Percentiles rank a stretch among this genome's conserved stretches.
Conservation (phyloP, 768 basidiomycete genomes). For the Tricholomella constricta region DNA sequence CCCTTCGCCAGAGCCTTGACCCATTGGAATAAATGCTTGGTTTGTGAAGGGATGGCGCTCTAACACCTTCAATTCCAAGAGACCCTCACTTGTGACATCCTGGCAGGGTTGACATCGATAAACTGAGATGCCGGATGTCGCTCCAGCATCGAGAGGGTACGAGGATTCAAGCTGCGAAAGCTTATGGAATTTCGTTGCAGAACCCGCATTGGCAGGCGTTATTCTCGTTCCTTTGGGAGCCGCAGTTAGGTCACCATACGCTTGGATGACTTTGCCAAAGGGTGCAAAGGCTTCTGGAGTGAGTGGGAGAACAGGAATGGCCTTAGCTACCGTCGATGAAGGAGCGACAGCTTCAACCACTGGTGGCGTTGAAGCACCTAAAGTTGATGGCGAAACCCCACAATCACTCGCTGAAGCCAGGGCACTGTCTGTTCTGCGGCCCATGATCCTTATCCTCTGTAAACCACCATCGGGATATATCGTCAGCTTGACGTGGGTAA, state of each 20-base stretch:
- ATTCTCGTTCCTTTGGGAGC: slow-evolving; percentile 71
- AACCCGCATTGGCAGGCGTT: slow-evolving; percentile 85
- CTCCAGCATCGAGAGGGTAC: slow-evolving; percentile 60
- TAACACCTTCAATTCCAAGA: slow-evolving; percentile 65
- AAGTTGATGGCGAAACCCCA: not conserved
- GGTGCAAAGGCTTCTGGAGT: slow-evolving; percentile 85
- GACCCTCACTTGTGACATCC: slow-evolving; percentile 48
- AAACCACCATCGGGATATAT: slow-evolving; percentile 96
- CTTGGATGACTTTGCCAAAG: slow-evolving; percentile 92
- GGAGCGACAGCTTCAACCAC: not conserved
- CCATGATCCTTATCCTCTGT: slow-evolving; percentile 87
- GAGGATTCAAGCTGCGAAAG: slow-evolving; percentile 68
- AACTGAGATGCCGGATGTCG: slow-evolving; percentile 74
- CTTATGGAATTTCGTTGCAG: slow-evolving; percentile 93
- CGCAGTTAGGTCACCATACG: slow-evolving; percentile 66
- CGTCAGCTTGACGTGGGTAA: slow-evolving; percentile 84
- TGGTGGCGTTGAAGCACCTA: slow-evolving; percentile 4
- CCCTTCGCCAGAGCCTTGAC: slow-evolving; percentile 51
- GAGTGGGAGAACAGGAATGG: slow-evolving; percentile 64
- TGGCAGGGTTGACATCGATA: slow-evolving; percentile 71
- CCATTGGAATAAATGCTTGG: slow-evolving; percentile 96
- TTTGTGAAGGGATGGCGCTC: slow-evolving; percentile 91
- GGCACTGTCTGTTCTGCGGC: slow-evolving; percentile 43
- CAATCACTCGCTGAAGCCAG: not conserved
- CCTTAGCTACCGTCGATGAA: slow-evolving; percentile 11